These are phyloP conservation scores for Zalerion maritima DNA, from an alignment of 495 filamentous ascomycete species.

Conservation along the genomic window DNA sequence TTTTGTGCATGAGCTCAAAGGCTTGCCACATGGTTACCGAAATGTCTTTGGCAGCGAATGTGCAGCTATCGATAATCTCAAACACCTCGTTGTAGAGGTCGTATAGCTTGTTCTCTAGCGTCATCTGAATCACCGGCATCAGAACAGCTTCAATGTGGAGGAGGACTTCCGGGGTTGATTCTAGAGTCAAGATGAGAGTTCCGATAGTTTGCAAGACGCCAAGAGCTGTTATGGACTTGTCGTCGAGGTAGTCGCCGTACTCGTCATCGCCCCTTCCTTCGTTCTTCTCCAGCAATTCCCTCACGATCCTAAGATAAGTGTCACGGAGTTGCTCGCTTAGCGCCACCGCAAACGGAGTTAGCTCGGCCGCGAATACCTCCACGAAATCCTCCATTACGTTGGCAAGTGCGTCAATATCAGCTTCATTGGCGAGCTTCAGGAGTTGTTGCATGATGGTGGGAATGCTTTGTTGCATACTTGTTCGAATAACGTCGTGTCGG, in stretches of 20 bases:
- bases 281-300: conserved; percentile 78
- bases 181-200: conserved; percentile 87
- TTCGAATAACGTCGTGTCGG: conserved; percentile 82
- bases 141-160: conserved; percentile 86
- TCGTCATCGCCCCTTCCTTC: conserved; percentile 52
- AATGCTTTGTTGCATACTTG: conserved; percentile 92
- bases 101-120: conserved; percentile 92
- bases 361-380: conserved; percentile 87
- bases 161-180: conserved; percentile 91
- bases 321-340: conserved; percentile 92
- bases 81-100: conserved; percentile 96
- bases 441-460: conserved; percentile 99
- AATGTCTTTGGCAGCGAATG: conserved; percentile 91
- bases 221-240: conserved; percentile 95
- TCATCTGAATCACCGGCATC: conserved; percentile 93
- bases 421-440: conserved; percentile 89
- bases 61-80: conserved; percentile 98
- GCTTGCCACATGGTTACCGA: conserved; percentile 96
- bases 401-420: conserved; percentile 85
- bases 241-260: conserved; percentile 84
- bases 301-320: conserved; percentile 87
- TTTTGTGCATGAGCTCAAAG: conserved; percentile 89
- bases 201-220: conserved; percentile 96
- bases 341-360: conserved; percentile 96
- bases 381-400: conserved; percentile 99